Percentiles rank a stretch among this genome's conserved stretches.
Evolutionary conservation across 495 filamentous ascomycete species (phyloP).

Genomic region (Rhypophila decipiens): DNA sequence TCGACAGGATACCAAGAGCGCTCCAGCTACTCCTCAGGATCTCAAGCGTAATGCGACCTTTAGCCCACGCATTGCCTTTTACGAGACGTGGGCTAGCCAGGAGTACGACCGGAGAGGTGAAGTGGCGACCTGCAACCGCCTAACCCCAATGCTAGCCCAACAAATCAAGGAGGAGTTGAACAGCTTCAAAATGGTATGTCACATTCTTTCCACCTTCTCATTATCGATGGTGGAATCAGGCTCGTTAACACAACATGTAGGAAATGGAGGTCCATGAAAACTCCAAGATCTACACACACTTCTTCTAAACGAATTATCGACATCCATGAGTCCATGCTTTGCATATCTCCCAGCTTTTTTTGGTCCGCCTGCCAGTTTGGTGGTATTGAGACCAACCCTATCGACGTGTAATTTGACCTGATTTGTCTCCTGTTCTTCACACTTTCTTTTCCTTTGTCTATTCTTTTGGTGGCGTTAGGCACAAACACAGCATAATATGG

Average conservation of each 20-base stretch:
- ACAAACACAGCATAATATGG: conserved; percentile 41
- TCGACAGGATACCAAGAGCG: conserved; percentile 62
- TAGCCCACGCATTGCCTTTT: conserved; percentile 87
- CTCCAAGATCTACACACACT: conserved; percentile 99
- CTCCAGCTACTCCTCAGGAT: conserved; percentile 66
- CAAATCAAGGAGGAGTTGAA: conserved; percentile 99
- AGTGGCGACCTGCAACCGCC: conserved; percentile 93
- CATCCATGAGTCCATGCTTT: conserved; percentile 16
- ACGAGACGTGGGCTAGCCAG: conserved; percentile 90
- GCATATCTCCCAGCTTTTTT: conserved; percentile 27
- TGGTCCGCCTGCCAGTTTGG: conserved; percentile 17
- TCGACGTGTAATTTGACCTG: conserved; percentile 32
- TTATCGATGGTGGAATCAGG: not conserved
- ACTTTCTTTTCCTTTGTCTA: conserved; percentile 25
- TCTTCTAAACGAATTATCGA: conserved; percentile 66
- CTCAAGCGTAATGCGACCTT: conserved; percentile 74
- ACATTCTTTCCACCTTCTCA: not conserved
- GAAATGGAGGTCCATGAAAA: conserved; percentile 99
- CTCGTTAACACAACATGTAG: conserved; percentile 43
- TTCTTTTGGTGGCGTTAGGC: not conserved
- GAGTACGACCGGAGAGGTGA: conserved; percentile 97
- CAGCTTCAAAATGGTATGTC: conserved; percentile 94
- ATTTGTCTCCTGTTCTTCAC: too few relatives aligned
- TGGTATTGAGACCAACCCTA: conserved; percentile 12
- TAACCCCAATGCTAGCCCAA: conserved; percentile 95